Conservation (phyloP, 2,329 filamentous ascomycete species). For the Microdochium paspali region DNA sequence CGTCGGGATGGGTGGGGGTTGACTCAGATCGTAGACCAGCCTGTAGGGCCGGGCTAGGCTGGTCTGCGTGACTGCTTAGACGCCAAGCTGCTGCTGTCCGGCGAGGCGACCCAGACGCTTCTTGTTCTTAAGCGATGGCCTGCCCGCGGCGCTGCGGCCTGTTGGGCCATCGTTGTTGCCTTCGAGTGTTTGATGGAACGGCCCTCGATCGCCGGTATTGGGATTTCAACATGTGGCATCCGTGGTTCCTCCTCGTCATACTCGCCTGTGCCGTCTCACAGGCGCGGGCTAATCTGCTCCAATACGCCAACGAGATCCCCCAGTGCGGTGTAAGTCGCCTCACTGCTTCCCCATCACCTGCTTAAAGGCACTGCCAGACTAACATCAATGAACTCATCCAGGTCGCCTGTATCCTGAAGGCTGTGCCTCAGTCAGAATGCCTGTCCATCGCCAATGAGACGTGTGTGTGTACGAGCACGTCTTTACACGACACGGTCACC, state of each 20-base stretch:
- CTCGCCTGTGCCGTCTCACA: background rate
- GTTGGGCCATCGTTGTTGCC: background rate
- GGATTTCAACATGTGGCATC: background rate
- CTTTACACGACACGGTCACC: slow-evolving; percentile 8
- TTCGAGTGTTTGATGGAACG: background rate
- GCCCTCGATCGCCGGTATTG: background rate
- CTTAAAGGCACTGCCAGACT: too few relatives aligned
- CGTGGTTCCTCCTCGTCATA: background rate
- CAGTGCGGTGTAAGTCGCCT: slow-evolving; percentile 10
- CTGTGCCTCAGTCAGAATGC: slow-evolving; percentile 14
- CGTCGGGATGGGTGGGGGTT: too few relatives aligned
- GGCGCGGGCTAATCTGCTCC: slow-evolving; percentile 3
- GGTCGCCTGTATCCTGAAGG: slow-evolving; percentile 12
- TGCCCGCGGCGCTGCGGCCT: background rate
- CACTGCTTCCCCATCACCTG: too few relatives aligned
- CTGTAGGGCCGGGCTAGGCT: too few relatives aligned
- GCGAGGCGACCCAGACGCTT: background rate
- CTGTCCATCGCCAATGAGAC: slow-evolving; percentile 11
- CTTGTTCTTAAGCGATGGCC: background rate
- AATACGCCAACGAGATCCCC: slow-evolving; percentile 8
- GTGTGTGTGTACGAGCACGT: slow-evolving; percentile 17
- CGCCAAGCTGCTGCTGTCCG: too few relatives aligned
- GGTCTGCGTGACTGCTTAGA: too few relatives aligned
- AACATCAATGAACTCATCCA: slow-evolving; percentile 2
- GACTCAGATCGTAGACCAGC: too few relatives aligned